Evolutionary conservation across 1,139 yeast genomes (phyloP).

Genomic region (Hanseniaspora gamundiae): DNA sequence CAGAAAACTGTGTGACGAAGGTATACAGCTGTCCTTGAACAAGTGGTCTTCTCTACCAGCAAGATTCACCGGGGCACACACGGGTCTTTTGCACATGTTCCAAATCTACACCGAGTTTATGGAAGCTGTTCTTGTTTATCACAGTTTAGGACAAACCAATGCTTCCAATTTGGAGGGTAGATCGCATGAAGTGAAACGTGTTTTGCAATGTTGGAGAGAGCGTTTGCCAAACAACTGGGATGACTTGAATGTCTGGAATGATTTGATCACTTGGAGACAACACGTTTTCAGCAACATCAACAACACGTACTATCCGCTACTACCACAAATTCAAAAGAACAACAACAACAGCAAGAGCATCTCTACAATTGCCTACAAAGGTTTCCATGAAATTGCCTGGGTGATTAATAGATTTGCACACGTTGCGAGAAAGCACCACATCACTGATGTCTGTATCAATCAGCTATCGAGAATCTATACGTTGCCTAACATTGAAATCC

Average conservation of each 20-base stretch:
- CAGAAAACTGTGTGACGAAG: conserved; percentile 84
- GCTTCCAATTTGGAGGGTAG: conserved; percentile 86
- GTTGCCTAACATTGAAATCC: conserved; percentile 93
- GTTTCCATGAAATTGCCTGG: conserved; percentile 99
- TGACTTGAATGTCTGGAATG: conserved; percentile 96
- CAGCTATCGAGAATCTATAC: conserved; percentile 91
- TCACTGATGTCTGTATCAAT: conserved; percentile 92
- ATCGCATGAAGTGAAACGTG: conserved; percentile 88
- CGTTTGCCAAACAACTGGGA: conserved; percentile 95
- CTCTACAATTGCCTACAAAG: conserved; percentile 88
- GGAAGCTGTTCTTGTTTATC: conserved; percentile 94
- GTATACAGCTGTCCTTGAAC: conserved; percentile 81
- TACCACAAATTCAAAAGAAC: conserved; percentile 69
- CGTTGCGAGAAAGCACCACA: conserved; percentile 90
- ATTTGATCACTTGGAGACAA: conserved; percentile 94
- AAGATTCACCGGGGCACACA: conserved; percentile 72
- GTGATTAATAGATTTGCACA: conserved; percentile 96
- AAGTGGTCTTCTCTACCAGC: conserved; percentile 90
- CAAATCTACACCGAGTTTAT: conserved; percentile 96
- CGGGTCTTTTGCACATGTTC: conserved; percentile 82
- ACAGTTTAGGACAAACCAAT: conserved; percentile 78
- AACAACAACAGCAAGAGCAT: conserved; percentile 58
- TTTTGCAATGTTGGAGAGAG: conserved; percentile 95
- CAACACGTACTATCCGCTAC: conserved; percentile 84
- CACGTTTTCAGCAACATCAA: conserved; percentile 97